Conservation (phyloP, 106 monocot genomes). For the Xerophyta viscosa region DNA sequence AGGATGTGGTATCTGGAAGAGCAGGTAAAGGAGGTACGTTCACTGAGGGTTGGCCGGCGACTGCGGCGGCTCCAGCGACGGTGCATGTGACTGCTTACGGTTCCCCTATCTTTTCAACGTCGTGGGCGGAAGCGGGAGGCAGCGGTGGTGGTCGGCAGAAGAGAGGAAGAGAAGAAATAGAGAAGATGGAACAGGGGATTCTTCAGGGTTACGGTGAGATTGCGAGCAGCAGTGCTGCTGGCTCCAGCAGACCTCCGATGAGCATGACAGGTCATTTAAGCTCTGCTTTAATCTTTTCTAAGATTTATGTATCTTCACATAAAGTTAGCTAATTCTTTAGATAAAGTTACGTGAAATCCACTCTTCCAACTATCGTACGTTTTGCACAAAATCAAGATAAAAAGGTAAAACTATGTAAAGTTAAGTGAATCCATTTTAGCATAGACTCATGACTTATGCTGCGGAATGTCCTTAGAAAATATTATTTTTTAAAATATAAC, state of each 20-base stretch:
- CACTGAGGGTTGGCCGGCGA: not conserved
- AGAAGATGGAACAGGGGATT: not conserved
- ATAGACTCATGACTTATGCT: too few species aligned
- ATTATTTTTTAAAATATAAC: too few species aligned
- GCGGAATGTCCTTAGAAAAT: too few species aligned
- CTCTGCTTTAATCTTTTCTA: too few species aligned
- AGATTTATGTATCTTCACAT: too few species aligned
- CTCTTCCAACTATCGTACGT: too few species aligned
- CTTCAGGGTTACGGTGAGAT: not conserved
- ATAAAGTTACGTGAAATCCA: too few species aligned
- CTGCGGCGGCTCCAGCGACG: not conserved
- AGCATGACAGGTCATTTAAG: not conserved
- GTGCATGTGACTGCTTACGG: not conserved
- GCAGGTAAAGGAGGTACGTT: not conserved
- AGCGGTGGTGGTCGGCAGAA: not conserved
- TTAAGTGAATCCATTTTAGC: too few species aligned
- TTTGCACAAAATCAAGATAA: too few species aligned
- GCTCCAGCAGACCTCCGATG: not conserved
- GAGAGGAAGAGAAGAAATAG: slow-evolving; percentile 4
- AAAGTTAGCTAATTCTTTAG: too few species aligned
- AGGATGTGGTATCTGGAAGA: slow-evolving; percentile 18
- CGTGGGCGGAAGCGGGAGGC: not conserved
- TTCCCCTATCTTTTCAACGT: not conserved
- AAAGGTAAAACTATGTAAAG: too few species aligned
- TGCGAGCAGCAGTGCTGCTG: not conserved